These are phyloP conservation scores for Fremontodendron californicum DNA, from an alignment of 345 rosid species.

Conservation along the genomic window DNA sequence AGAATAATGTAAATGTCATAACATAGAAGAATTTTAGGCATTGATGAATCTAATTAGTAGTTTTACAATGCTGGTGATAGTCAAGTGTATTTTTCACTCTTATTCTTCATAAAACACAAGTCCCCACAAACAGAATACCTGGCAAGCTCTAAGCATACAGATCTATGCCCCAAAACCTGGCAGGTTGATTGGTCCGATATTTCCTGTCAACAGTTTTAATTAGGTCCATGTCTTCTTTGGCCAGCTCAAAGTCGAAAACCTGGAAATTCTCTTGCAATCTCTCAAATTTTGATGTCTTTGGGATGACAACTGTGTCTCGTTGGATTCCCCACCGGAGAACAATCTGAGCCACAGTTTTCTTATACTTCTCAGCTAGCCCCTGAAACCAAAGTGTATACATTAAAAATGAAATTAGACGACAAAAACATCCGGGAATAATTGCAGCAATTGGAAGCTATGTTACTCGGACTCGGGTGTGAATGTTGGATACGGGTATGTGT, in stretches of 20 bases:
- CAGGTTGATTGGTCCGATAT: constrained; percentile 68
- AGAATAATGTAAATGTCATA: not conserved
- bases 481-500: too few species aligned
- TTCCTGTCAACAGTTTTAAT: constrained; percentile 54
- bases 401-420: not conserved
- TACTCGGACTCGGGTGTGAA: too few species aligned
- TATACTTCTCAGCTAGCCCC: constrained; percentile 73
- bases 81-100: constrained; percentile 14
- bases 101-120: not conserved
- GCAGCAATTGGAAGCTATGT: not conserved
- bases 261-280: constrained; percentile 64
- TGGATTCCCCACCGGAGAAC: constrained; percentile 83
- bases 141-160: constrained; percentile 27
- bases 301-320: constrained; percentile 66
- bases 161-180: constrained; percentile 79
- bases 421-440: constrained; percentile 7
- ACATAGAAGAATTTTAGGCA: not conserved
- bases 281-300: constrained; percentile 61
- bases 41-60: too few species aligned
- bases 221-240: constrained; percentile 68
- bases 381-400: constrained; percentile 12
- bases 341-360: constrained; percentile 68
- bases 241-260: constrained; percentile 61
- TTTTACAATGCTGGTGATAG: not conserved
- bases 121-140: not conserved